Evolutionary conservation across 768 basidiomycete genomes (phyloP).

Genomic region (Jaapia argillacea): DNA sequence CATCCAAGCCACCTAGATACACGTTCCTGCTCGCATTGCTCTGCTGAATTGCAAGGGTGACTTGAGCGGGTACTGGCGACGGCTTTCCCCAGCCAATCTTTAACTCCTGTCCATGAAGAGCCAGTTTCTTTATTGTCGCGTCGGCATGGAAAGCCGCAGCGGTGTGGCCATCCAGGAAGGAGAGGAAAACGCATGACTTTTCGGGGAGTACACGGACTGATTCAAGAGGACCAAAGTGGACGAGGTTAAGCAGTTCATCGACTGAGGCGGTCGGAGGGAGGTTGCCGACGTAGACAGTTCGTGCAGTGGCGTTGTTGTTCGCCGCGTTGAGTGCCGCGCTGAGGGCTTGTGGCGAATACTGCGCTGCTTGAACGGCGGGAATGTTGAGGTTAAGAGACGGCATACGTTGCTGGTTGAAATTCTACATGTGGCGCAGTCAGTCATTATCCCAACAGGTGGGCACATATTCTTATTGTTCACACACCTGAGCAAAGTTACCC

Average conservation of each 20-base stretch:
- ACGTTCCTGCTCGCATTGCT: constrained; percentile 94
- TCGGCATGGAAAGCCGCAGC: constrained; percentile 97
- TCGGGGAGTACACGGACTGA: constrained; percentile 91
- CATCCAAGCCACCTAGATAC: constrained; percentile 90
- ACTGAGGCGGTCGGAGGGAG: constrained; percentile 92
- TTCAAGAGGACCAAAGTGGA: constrained; percentile 96
- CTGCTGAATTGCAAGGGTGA: constrained; percentile 82
- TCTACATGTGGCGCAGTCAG: constrained; percentile 16
- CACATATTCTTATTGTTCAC: constrained; percentile 14
- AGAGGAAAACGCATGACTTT: constrained; percentile 96
- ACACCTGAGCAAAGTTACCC: constrained; percentile 57
- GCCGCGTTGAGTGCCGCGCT: constrained; percentile 54
- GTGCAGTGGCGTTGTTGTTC: constrained; percentile 51
- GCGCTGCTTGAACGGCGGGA: constrained; percentile 57
- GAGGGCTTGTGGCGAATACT: constrained; percentile 73
- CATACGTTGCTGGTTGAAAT: constrained; percentile 46
- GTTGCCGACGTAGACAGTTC: constrained; percentile 97
- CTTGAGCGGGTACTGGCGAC: constrained; percentile 75
- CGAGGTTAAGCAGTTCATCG: constrained; percentile 94
- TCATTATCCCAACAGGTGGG: constrained; percentile 1
- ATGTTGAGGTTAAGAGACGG: constrained; percentile 60
- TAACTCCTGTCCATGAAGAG: constrained; percentile 91
- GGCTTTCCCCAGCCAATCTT: constrained; percentile 99
- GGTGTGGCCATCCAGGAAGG: constrained; percentile 88
- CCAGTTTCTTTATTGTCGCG: constrained; percentile 87